phyloP scores from a whole-genome alignment of 495 filamentous ascomycete species.

The Daldinia concentrica region DNA sequence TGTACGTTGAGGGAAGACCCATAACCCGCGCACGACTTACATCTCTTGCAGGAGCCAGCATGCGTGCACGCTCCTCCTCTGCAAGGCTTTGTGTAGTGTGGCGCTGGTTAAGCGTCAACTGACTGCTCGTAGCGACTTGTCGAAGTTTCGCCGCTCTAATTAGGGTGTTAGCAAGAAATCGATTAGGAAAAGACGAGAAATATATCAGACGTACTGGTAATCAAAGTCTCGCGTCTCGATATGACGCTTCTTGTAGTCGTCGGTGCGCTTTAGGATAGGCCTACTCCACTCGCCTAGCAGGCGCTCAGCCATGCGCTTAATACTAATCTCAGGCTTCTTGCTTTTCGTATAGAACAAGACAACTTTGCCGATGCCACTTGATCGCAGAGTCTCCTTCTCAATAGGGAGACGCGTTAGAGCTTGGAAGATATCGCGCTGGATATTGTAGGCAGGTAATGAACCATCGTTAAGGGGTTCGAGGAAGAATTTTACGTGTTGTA shows the following conservation, averaged over 20 bases:
- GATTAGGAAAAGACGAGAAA: conserved; percentile 48
- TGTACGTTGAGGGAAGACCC: conserved; percentile 78
- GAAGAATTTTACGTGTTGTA: conserved; percentile 96
- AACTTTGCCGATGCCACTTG: conserved; percentile 94
- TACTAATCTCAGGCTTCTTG: conserved; percentile 81
- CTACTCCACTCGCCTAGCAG: conserved; percentile 94
- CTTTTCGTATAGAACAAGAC: conserved; percentile 96
- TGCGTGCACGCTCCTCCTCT: conserved; percentile 72
- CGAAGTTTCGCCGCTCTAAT: conserved; percentile 62
- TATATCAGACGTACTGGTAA: conserved; percentile 54
- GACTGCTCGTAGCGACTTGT: conserved; percentile 52
- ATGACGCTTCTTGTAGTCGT: conserved; percentile 87
- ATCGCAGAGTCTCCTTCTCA: conserved; percentile 86
- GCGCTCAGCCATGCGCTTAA: conserved; percentile 93
- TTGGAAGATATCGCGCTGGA: conserved; percentile 92
- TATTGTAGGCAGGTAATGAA: conserved; percentile 91
- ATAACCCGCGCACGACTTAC: conserved; percentile 78
- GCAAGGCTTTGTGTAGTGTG: conserved; percentile 53
- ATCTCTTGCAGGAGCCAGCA: conserved; percentile 73
- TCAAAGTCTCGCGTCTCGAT: conserved; percentile 65
- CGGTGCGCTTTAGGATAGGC: conserved; percentile 90
- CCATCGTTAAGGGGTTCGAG: conserved; percentile 95
- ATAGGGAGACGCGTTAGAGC: conserved; percentile 82
- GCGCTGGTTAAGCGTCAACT: conserved; percentile 58
- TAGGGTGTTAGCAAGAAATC: conserved; percentile 37